Conservation (phyloP, 768 basidiomycete genomes). For the Trametes punicea region DNA sequence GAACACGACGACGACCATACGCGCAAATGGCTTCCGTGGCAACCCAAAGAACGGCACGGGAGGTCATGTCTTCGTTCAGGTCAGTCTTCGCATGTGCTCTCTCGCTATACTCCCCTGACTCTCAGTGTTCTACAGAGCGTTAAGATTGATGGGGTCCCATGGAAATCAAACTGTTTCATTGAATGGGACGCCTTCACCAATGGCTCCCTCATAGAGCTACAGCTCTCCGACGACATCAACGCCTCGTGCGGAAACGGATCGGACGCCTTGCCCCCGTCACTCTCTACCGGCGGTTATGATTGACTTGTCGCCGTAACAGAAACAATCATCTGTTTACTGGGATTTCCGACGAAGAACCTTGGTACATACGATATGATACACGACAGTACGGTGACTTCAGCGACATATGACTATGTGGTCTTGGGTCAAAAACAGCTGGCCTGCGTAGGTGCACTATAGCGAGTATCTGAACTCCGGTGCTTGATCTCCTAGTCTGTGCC, state of each 20-base stretch:
- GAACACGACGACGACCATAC: conserved; percentile 54
- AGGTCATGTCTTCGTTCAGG: conserved; percentile 56
- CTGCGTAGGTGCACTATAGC: neutral
- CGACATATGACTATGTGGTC: no score
- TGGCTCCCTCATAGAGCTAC: conserved; percentile 52
- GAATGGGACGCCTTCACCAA: conserved; percentile 62
- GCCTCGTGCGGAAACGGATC: conserved; percentile 48
- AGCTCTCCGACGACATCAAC: conserved; percentile 50
- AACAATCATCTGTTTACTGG: no score
- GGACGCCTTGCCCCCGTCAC: conserved; percentile 52
- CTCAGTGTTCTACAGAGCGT: conserved; percentile 40
- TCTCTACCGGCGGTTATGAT: conserved; percentile 58
- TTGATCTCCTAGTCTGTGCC: conserved; percentile 48
- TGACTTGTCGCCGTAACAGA: conserved; percentile 5
- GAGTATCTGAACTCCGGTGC: conserved; percentile 52
- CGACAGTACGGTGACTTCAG: no score
- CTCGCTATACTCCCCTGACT: neutral
- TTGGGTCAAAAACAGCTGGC: no score
- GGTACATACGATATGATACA: no score
- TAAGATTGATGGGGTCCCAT: conserved; percentile 51
- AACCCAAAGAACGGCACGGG: conserved; percentile 50
- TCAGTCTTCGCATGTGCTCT: conserved; percentile 22
- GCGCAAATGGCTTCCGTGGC: conserved; percentile 46
- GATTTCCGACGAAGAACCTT: no score
- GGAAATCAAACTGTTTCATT: conserved; percentile 62